Evolutionary conservation across 2,329 filamentous ascomycete species (phyloP), one percentile per base, ranked within the genome.

Genomic region (Pseudogymnoascus sp.): DNA sequence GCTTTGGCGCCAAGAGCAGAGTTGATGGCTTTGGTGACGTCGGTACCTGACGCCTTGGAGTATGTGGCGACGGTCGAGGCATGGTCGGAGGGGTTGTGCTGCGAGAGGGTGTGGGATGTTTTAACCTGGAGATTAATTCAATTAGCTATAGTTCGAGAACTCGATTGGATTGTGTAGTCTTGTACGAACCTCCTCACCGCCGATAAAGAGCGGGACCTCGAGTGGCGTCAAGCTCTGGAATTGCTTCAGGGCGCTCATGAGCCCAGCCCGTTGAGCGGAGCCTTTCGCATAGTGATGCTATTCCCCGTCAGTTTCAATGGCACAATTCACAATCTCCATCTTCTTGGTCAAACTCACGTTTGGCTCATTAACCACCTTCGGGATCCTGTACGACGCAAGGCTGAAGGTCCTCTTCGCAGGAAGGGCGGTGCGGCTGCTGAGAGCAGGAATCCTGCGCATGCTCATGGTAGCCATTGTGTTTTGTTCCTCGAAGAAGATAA

Each of bases 281-380:
- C 87, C 90, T 74, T 94, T 94, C 65, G 81, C 81, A 74, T 96
- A 99, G 76, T 93, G 88, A 79, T 95, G 89, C 92, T 97, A 68
- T 62, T 2, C 62, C 2, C 61, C 26, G 65, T 63, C 50, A 66
- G 29, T 60, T 57, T 13, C 29, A 44, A 41, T 31, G 26, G 11
- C 59, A 35, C 17, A 15, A 2, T 6, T 9, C n/a, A 4, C 41
- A 3, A 5, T 15, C 41, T 17, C 17, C 33, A 29, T 60, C 61
- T 60, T 40, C 11, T 13, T 24, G 1, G n/a, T 15, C n/a, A 61
- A 35, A 81, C 90, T 74, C 76, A 96, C 92, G 74, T 97, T 99
- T n/a, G 91, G 91, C 78, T 99, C 94, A 73, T 99, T 99, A 72
- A 84, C 79, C 69, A 97, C 84, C 65, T 86, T 86, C 58, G 94